phyloP scores from a whole-genome alignment of 352 stramenopile species.

The Thraustochytrium sp. region DNA sequence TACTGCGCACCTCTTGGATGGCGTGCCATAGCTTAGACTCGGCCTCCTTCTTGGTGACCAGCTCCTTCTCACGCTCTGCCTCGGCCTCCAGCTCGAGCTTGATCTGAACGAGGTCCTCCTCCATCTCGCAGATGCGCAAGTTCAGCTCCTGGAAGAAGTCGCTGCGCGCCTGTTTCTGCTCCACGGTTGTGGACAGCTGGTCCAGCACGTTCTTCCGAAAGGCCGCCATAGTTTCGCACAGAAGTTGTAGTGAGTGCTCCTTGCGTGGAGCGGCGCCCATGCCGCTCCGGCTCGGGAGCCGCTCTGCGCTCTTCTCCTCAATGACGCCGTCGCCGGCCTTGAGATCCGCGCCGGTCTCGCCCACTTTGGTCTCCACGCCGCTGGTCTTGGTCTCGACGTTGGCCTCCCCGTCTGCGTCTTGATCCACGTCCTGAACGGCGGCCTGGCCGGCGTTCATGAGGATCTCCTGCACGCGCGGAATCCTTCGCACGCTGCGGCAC shows the following conservation, averaged over 20 bases:
- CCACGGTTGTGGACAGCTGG: slow-evolving; percentile 17
- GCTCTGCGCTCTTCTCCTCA: too few species aligned
- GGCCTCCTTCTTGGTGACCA: background rate
- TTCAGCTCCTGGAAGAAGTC: slow-evolving; percentile 36
- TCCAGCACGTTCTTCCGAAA: background rate
- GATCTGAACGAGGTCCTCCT: background rate
- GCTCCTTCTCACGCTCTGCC: slow-evolving; percentile 9
- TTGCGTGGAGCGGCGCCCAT: background rate
- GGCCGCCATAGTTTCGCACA: background rate
- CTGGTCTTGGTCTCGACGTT: too few species aligned
- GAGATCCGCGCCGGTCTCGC: too few species aligned
- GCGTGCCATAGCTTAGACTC: slow-evolving; percentile 1
- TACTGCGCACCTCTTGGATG: slow-evolving; percentile 12
- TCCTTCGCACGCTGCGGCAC: background rate
- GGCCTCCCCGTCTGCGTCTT: background rate
- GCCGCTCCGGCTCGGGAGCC: background rate
- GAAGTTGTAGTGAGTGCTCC: background rate
- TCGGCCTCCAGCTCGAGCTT: background rate
- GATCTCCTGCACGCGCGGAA: background rate
- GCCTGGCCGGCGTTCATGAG: background rate
- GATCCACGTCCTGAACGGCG: background rate
- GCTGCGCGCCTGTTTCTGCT: background rate
- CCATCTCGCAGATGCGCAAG: background rate
- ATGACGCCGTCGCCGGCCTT: too few species aligned
- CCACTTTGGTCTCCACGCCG: too few species aligned